Percentiles rank a stretch among this genome's conserved stretches.
These are phyloP conservation scores for Blechomonas ayalai DNA, from an alignment of 208 protist genomes.

Conservation along the genomic window DNA sequence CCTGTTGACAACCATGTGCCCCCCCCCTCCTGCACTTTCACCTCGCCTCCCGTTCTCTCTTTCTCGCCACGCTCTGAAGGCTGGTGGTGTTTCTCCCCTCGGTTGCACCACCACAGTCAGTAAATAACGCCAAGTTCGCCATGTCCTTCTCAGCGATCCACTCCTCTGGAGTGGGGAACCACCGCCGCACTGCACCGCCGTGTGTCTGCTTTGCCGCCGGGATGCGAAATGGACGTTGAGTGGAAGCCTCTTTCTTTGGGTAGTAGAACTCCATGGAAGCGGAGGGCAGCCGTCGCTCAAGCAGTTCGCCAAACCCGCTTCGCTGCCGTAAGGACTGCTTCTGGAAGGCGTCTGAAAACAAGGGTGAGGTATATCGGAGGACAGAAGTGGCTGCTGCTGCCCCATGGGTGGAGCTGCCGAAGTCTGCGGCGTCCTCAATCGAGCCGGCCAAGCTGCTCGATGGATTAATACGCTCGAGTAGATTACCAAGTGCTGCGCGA, in stretches of 20 bases:
- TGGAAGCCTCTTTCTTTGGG: constrained; percentile 27
- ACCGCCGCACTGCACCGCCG: constrained; percentile 25
- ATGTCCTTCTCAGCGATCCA: constrained; percentile 57
- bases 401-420: not conserved
- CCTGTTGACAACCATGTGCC: too few species aligned
- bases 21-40: too few species aligned
- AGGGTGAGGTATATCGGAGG: constrained; percentile 4
- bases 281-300: constrained; percentile 8
- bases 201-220: constrained; percentile 22
- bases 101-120: constrained; percentile 10
- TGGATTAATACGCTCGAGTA: constrained; percentile 37
- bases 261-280: constrained; percentile 30
- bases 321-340: constrained; percentile 48
- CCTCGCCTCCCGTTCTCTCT: constrained; percentile 22
- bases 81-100: constrained; percentile 18
- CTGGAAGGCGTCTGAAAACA: constrained; percentile 13
- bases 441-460: not conserved
- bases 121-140: constrained; percentile 32
- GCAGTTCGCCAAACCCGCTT: constrained; percentile 43
- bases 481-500: constrained; percentile 22
- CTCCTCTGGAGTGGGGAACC: constrained; percentile 46
- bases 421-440: not conserved
- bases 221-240: constrained; percentile 43
- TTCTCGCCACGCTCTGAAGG: constrained; percentile 18
- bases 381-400: not conserved